Base-by-base conservation (phyloP, 306 rosid genomes). In the Rubus idaeus region DNA sequence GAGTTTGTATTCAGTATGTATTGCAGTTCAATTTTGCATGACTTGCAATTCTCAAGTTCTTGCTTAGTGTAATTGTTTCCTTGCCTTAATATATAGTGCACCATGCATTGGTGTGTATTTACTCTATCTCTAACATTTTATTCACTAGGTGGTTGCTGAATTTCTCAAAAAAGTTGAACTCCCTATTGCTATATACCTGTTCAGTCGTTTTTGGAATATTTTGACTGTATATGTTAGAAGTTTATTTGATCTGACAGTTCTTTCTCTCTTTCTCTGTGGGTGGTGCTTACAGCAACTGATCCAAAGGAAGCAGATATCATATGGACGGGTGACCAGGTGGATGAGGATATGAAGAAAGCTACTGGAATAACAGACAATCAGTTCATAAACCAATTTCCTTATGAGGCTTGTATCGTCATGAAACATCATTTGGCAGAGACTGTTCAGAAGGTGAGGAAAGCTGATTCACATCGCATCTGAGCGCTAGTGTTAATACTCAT, bases 371-470 rank as follows among this genome's bases (percentile, higher is more conserved):
- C 90, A 21, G 97, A 90, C 75, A 86, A 79, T 68, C 98, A 94
- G 74, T 94, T 82, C 62, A 50, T 94, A 60, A 92, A 94, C 83
- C 98, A 94, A 81, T 94, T 90, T 83, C 97, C 98, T 64, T 90
- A 89, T 72, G 96, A 94, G 89, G 96, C 98, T 65, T 89, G 96
- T 88, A 86, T 94, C 67, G 98, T 94, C 80, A 94, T 94, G 97
- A 95, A 95, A 80, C 97, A 95, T 88, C 95, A 95, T 90, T 85
- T 95, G 83, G 96, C 97, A 9, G 97, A 92, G 82, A 92, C 98
- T 45, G 62, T 95, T 84, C 91, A 83, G 78, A 92, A 92, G 98
- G 98, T 94, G 47, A 79, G 71, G 49, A 75, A 77, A 80, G 13
- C 72, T n/a, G 61, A 30, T 73, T 77, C 65, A 45, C 53, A 62